These are phyloP conservation scores for Penicillium manginii DNA, from an alignment of 495 filamentous ascomycete genomes.

Conservation along the genomic window DNA sequence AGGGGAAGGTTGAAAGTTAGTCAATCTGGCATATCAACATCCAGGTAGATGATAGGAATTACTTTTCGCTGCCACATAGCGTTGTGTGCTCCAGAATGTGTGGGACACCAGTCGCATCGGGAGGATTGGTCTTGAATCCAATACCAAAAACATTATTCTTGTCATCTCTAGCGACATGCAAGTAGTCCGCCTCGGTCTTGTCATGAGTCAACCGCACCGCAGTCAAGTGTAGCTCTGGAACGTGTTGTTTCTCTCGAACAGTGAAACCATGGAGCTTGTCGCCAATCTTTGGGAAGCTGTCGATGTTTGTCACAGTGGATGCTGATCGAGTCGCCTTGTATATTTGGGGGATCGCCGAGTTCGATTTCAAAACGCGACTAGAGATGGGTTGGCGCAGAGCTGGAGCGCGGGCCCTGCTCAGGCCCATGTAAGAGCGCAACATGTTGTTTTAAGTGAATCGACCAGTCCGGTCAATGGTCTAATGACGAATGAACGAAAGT, in stretches of 20 bases:
- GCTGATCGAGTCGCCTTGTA: slow-evolving; percentile 52
- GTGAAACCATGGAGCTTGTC: slow-evolving; percentile 93
- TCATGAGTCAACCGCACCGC: slow-evolving; percentile 88
- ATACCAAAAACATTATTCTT: slow-evolving; percentile 99
- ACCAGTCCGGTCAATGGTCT: background rate
- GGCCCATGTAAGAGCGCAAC: slow-evolving; percentile 40
- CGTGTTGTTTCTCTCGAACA: slow-evolving; percentile 80
- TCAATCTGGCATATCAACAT: background rate
- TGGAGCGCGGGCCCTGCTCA: slow-evolving; percentile 32
- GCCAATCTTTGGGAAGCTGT: slow-evolving; percentile 73
- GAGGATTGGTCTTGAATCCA: slow-evolving; percentile 98
- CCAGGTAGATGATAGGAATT: slow-evolving; percentile 22
- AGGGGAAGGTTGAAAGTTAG: slow-evolving; percentile 20
- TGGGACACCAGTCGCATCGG: slow-evolving; percentile 92
- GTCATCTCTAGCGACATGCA: slow-evolving; percentile 92
- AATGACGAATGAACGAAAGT: background rate
- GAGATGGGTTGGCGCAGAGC: slow-evolving; percentile 26
- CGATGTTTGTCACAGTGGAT: slow-evolving; percentile 72
- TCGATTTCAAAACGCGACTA: slow-evolving; percentile 24
- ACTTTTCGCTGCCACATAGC: slow-evolving; percentile 96
- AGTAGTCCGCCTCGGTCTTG: slow-evolving; percentile 91
- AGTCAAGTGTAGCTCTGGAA: slow-evolving; percentile 90
- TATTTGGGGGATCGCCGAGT: slow-evolving; percentile 42
- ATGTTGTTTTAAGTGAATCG: slow-evolving; percentile 22
- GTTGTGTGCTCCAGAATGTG: slow-evolving; percentile 98